Conservation (phyloP, 2,329 filamentous ascomycete species). For the Torrubiellomyces zombiae region DNA sequence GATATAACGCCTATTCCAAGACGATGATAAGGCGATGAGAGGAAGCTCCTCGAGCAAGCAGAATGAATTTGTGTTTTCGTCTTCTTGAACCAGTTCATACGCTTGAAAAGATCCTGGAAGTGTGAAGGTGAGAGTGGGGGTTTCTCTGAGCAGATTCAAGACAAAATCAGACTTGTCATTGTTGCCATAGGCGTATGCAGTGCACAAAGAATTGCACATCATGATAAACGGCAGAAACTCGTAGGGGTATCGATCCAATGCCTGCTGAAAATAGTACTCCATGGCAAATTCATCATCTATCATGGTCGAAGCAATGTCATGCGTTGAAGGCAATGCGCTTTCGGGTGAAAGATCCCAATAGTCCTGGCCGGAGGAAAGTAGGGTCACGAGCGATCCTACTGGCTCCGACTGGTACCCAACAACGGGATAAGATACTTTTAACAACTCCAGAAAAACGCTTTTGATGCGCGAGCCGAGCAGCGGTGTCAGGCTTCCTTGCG, state of each 20-base stretch:
- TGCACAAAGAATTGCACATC: constrained; percentile 47
- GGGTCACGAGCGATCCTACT: constrained; percentile 45
- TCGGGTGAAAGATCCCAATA: constrained; percentile 35
- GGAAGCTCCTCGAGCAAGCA: constrained; percentile 46
- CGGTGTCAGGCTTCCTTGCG: constrained; percentile 29
- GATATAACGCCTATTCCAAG: constrained; percentile 24
- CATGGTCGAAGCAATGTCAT: constrained; percentile 18
- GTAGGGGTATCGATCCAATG: constrained; percentile 67
- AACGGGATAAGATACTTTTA: constrained; percentile 48
- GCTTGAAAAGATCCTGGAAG: constrained; percentile 56
- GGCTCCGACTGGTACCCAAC: constrained; percentile 60
- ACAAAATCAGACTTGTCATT: constrained; percentile 32
- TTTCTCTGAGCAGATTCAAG: constrained; percentile 47
- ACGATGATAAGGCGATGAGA: constrained; percentile 37
- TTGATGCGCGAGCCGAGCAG: constrained; percentile 48
- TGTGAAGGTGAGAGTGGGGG: constrained; percentile 60
- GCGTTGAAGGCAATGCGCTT: constrained; percentile 14
- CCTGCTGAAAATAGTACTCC: constrained; percentile 44
- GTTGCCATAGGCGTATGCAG: constrained; percentile 13
- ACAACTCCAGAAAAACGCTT: constrained; percentile 48
- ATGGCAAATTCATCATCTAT: constrained; percentile 29
- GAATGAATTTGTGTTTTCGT: constrained; percentile 71
- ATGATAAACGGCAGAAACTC: constrained; percentile 67
- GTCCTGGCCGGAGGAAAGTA: constrained; percentile 38
- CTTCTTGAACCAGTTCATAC: constrained; percentile 67